Percentiles rank a stretch among this genome's conserved stretches.
These are phyloP conservation scores for Flagelloscypha sp. DNA, from an alignment of 768 basidiomycete genomes.

Conservation along the genomic window DNA sequence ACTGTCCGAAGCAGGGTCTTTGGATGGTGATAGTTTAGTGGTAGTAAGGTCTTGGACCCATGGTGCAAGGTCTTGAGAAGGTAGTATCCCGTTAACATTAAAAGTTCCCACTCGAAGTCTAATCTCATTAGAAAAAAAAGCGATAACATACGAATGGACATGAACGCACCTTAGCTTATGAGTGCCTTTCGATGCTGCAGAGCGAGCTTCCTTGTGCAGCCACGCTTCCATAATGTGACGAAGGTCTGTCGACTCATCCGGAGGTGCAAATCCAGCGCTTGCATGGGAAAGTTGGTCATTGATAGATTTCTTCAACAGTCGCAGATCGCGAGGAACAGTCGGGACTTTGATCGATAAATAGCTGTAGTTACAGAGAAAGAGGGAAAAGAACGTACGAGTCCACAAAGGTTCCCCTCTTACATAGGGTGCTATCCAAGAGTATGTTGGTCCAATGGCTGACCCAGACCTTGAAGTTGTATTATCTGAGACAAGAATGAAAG, in stretches of 20 bases:
- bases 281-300: slow-evolving; percentile 49
- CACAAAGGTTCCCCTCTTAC: slow-evolving; percentile 15
- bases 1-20: no score
- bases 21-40: no score
- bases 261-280: slow-evolving; percentile 52
- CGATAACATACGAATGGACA: background rate
- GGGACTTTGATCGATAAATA: slow-evolving; percentile 24
- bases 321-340: slow-evolving; percentile 45
- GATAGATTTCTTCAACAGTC: slow-evolving; percentile 38
- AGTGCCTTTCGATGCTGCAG: slow-evolving; percentile 24
- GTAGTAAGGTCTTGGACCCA: slow-evolving; percentile 46
- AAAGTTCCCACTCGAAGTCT: slow-evolving; percentile 73
- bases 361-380: slow-evolving; percentile 10
- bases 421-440: slow-evolving; percentile 41
- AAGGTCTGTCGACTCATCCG: slow-evolving; percentile 54
- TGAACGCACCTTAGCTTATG: slow-evolving; percentile 22
- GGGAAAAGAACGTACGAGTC: slow-evolving; percentile 12
- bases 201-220: slow-evolving; percentile 40
- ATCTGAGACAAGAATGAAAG: background rate
- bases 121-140: background rate
- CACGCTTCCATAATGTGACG: slow-evolving; percentile 55
- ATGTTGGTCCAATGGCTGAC: slow-evolving; percentile 25
- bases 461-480: slow-evolving; percentile 10
- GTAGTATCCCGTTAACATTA: slow-evolving; percentile 75
- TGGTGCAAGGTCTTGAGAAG: slow-evolving; percentile 60